Conservation (phyloP, 2,329 filamentous ascomycete species). For the Fusarium verrucosum region DNA sequence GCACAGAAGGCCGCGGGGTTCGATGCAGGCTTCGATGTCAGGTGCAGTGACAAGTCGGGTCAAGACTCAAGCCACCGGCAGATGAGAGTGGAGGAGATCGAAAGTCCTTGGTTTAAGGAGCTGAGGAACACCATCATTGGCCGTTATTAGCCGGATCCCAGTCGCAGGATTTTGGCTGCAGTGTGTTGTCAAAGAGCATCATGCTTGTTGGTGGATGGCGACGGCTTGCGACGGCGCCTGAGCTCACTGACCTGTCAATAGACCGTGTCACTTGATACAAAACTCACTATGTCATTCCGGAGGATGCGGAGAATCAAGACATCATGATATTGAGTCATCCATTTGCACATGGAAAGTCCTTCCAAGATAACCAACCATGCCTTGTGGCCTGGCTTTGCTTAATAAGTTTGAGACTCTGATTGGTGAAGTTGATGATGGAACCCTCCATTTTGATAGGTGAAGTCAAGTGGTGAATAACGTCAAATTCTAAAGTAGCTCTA, state of each 20-base stretch:
- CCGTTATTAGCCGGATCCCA: neutral
- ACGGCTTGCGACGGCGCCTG: constrained; percentile 29
- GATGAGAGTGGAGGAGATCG: neutral
- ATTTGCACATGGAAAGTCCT: neutral
- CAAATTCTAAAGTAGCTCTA: constrained; percentile 35
- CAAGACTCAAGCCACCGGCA: constrained; percentile 18
- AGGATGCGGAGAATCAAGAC: constrained; percentile 5
- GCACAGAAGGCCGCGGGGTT: constrained; percentile 20
- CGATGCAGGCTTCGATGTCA: constrained; percentile 3
- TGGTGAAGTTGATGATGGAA: neutral
- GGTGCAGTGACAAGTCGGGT: constrained; percentile 12
- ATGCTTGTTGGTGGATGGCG: constrained; percentile 21
- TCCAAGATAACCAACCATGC: neutral
- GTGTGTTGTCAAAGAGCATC: constrained; percentile 3
- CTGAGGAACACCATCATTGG: neutral
- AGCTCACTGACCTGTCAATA: constrained; percentile 1
- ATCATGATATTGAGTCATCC: constrained; percentile 1
- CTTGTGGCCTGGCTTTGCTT: neutral
- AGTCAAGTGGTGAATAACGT: constrained; percentile 23
- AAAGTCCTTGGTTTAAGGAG: neutral
- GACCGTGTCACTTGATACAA: constrained; percentile 28
- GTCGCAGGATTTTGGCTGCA: neutral
- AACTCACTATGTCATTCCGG: constrained; percentile 1
- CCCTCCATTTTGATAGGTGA: neutral
- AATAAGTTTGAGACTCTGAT: neutral